Conservation (phyloP, 2,329 filamentous ascomycete genomes). For the Berkeleyomyces basicola region DNA sequence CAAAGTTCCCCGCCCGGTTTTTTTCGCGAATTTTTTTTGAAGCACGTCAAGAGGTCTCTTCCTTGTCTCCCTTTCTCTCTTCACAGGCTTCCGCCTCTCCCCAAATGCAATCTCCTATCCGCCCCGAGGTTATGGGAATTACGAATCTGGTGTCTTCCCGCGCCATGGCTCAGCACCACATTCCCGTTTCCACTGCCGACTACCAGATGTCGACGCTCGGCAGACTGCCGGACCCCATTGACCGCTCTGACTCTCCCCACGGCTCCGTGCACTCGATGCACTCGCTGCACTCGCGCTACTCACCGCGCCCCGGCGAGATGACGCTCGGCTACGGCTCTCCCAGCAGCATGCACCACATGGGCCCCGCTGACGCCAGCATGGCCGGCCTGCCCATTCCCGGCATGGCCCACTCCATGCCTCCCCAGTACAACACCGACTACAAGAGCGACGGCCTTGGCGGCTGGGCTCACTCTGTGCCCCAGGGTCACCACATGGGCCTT, state of each 20-base stretch:
- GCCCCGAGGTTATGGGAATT: constrained; percentile 15
- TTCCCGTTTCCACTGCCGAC: constrained; percentile 17
- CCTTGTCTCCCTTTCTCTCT: neutral
- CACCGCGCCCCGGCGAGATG: constrained; percentile 22
- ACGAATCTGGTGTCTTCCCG: constrained; percentile 16
- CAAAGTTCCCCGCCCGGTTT: neutral
- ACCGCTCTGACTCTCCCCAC: constrained; percentile 41
- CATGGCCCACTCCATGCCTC: constrained; percentile 12
- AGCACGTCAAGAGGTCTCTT: neutral
- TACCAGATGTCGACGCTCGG: constrained; percentile 18
- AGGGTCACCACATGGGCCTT: constrained; percentile 16
- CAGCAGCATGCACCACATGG: constrained; percentile 28
- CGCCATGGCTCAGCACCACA: constrained; percentile 12
- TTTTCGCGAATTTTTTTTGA: neutral
- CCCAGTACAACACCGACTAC: constrained; percentile 14
- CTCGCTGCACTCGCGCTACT: constrained; percentile 36
- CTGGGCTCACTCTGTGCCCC: constrained; percentile 7
- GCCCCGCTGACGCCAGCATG: constrained; percentile 26
- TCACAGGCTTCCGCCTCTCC: neutral
- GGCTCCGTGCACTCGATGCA: constrained; percentile 43
- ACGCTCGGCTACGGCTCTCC: constrained; percentile 34
- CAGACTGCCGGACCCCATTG: constrained; percentile 23
- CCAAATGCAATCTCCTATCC: constrained; percentile 15
- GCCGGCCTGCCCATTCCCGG: constrained; percentile 24
- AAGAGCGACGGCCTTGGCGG: constrained; percentile 9